Base-by-base conservation (phyloP, 2,329 filamentous ascomycete genomes). In the Torrubiella hemipterigena region DNA sequence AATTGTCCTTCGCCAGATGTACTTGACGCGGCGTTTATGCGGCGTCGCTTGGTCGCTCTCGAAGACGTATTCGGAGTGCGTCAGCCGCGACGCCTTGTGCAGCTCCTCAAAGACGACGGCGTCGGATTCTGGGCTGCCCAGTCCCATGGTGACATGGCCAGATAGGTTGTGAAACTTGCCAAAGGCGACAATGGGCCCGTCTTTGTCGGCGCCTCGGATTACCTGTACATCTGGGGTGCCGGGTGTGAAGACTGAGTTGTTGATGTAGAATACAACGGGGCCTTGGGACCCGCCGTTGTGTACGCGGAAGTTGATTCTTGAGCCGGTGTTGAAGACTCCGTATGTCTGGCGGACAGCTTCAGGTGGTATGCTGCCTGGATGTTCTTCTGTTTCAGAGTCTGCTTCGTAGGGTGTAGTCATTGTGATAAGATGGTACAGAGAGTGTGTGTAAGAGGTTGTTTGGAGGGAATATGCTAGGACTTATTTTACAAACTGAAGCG, bases 361-460 rank as follows among this genome's bases (percentile, higher is more conserved):
- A 46, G 43, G 53, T 53, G 50, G 48, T 53, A 35, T 52, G 50
- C 42, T 48, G 45, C 49, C 41, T 48, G 38, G 42, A 43, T 37
- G 38, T 41, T 22, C 20, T 8, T 22, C 20, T 8, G 8, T n/a
- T 8, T 22, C 20, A n/a, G 20, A 22, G 20, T n/a, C n/a, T n/a
- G n/a, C n/a, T n/a, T n/a, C n/a, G n/a, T n/a, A n/a, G n/a, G n/a
- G n/a, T n/a, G n/a, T n/a, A n/a, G n/a, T n/a, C n/a, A n/a, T n/a
- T n/a, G n/a, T n/a, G n/a, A n/a, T n/a, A n/a, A n/a, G n/a, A n/a
- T n/a, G n/a, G n/a, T n/a, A n/a, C n/a, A n/a, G n/a, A n/a, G n/a
- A n/a, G n/a, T n/a, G n/a, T n/a, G n/a, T n/a, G n/a, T n/a, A n/a
- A n/a, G n/a, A n/a, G n/a, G n/a, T n/a, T n/a, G n/a, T n/a, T n/a